These are phyloP conservation scores for Chaetomium olivaceum DNA, from an alignment of 2,329 filamentous ascomycete species.

Conservation along the genomic window DNA sequence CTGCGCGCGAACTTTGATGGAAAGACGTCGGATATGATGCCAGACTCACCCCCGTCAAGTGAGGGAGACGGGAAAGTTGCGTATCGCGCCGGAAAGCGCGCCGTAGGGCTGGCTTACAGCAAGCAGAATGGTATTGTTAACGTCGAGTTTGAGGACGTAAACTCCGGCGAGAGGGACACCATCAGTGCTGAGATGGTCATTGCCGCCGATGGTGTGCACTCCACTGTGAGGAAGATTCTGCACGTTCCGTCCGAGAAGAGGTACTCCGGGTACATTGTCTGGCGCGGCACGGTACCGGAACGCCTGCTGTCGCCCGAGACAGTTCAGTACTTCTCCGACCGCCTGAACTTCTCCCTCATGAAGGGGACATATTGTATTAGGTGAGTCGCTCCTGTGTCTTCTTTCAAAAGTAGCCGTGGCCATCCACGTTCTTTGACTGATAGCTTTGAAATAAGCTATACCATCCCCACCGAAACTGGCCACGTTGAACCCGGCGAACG, in stretches of 20 bases:
- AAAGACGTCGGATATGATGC: not conserved
- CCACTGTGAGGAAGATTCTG: not conserved
- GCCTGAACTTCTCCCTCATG: not conserved
- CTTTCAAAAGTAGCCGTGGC: too few relatives aligned
- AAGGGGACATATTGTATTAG: not conserved
- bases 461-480: not conserved
- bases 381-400: not conserved
- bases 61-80: not conserved
- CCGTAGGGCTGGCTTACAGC: not conserved
- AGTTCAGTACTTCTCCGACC: not conserved
- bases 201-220: not conserved
- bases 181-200: not conserved
- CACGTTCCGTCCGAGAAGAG: not conserved
- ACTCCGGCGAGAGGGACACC: not conserved
- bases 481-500: not conserved
- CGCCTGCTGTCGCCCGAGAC: not conserved
- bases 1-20: not conserved
- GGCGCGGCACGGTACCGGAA: not conserved
- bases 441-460: not conserved
- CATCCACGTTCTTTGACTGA: not conserved
- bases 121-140: not conserved
- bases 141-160: not conserved
- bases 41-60: not conserved
- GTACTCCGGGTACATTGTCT: not conserved
- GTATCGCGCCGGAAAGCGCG: not conserved